Evolutionary conservation across 2,329 filamentous ascomycete genomes (phyloP).

Genomic region (Eutypella sp.): DNA sequence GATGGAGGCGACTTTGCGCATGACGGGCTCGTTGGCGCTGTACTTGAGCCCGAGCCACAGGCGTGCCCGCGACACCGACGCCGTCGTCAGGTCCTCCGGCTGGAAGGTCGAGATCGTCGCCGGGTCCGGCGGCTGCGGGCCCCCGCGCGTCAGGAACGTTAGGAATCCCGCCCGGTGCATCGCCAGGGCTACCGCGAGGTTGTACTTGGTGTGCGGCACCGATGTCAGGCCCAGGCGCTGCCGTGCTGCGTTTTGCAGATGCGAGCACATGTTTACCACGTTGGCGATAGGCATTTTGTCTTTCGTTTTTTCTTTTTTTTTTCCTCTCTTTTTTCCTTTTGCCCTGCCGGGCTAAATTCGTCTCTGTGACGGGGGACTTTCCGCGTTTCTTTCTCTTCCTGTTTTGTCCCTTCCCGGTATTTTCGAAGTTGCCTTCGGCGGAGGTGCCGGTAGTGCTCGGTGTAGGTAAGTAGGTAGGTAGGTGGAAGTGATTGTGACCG

Average conservation of each 20-base stretch:
- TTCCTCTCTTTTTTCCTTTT: not conserved
- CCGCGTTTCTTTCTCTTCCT: too few relatives aligned
- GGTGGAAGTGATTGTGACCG: too few relatives aligned
- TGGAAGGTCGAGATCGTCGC: constrained; percentile 40
- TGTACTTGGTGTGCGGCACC: constrained; percentile 73
- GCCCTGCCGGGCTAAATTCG: too few relatives aligned
- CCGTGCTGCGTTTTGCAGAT: constrained; percentile 82
- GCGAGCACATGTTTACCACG: constrained; percentile 78
- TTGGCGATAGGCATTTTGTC: constrained; percentile 64
- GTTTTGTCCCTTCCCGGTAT: too few relatives aligned
- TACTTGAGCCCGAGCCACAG: constrained; percentile 90
- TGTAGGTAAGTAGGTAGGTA: too few relatives aligned
- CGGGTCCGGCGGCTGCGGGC: constrained; percentile 48
- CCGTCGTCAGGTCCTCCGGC: constrained; percentile 56
- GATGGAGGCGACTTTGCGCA: constrained; percentile 61
- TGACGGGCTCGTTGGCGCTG: constrained; percentile 74
- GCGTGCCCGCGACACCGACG: constrained; percentile 68
- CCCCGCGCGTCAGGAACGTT: constrained; percentile 69
- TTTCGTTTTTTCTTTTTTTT: not conserved
- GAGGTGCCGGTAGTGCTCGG: too few relatives aligned
- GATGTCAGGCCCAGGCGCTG: constrained; percentile 83
- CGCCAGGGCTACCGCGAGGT: constrained; percentile 68
- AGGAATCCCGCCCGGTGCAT: constrained; percentile 81
- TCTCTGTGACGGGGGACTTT: too few relatives aligned
- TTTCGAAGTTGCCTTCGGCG: too few relatives aligned